Percentiles rank a stretch among this genome's conserved stretches.
Conservation (phyloP, 2,329 filamentous ascomycete genomes). For the Pseudogymnoascus sp. region DNA sequence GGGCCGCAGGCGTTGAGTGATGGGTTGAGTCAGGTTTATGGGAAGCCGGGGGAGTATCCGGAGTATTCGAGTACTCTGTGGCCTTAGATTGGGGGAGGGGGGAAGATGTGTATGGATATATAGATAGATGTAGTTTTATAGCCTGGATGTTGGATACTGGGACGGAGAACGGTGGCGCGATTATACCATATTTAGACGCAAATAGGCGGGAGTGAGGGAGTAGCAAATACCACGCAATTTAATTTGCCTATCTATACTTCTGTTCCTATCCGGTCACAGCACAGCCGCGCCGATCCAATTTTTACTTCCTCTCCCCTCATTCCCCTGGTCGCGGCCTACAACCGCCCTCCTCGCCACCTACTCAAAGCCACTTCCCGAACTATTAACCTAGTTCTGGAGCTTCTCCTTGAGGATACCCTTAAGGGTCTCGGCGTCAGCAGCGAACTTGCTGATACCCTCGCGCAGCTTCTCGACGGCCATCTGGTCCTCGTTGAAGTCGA, state of each 20-base stretch:
- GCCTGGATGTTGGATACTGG: neutral
- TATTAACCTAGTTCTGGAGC: conserved; percentile 25
- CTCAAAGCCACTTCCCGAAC: neutral
- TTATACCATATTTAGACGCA: neutral
- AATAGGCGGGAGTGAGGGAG: neutral
- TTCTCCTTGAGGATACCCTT: conserved; percentile 89
- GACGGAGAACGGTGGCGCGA: neutral
- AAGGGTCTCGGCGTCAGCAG: conserved; percentile 86
- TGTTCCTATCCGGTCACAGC: neutral
- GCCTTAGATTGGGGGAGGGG: conserved; percentile 13
- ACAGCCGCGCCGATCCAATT: neutral
- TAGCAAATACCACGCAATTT: neutral
- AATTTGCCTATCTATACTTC: neutral
- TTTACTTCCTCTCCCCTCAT: neutral
- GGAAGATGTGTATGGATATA: neutral
- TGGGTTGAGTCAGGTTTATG: conserved; percentile 21
- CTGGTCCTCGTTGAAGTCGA: conserved; percentile 99
- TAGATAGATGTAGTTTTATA: neutral
- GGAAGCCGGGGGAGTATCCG: conserved; percentile 13
- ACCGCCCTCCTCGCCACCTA: neutral
- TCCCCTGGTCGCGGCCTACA: neutral
- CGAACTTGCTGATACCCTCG: conserved; percentile 99
- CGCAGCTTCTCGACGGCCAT: conserved; percentile 99
- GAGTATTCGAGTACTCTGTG: conserved; percentile 21
- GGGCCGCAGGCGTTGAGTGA: conserved; percentile 19